A percentile compares a stretch with the other conserved stretches of the same genome.
Conservation (phyloP, 2,329 filamentous ascomycete species). For the Tolypocladium tropicale region DNA sequence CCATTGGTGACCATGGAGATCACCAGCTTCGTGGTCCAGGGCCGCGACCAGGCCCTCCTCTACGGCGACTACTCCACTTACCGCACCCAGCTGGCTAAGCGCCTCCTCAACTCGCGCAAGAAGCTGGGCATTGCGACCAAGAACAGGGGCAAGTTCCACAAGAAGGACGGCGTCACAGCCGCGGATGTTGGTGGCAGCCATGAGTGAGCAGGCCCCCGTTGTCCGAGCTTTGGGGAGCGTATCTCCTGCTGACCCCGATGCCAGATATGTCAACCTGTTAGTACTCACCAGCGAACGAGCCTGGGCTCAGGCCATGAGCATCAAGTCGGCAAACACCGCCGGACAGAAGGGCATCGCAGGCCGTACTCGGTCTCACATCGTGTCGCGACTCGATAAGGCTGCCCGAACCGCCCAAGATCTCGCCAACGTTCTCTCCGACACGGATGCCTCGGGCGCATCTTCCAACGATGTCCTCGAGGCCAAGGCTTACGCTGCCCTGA, state of each 20-base stretch:
- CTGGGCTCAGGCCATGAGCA: constrained; percentile 92
- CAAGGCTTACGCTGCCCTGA: constrained; percentile 67
- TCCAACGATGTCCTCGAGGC: constrained; percentile 72
- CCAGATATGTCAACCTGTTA: constrained; percentile 66
- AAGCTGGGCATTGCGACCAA: constrained; percentile 75
- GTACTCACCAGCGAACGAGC: constrained; percentile 82
- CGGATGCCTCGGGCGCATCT: constrained; percentile 52
- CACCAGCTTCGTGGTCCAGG: constrained; percentile 70
- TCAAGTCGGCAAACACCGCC: constrained; percentile 73
- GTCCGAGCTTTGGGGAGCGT: neutral
- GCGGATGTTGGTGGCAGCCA: constrained; percentile 64
- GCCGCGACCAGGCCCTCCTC: constrained; percentile 73
- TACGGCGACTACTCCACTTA: constrained; percentile 86
- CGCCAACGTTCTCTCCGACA: constrained; percentile 54
- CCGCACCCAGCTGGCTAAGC: constrained; percentile 66
- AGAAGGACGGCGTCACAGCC: constrained; percentile 59
- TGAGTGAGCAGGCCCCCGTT: constrained; percentile 46
- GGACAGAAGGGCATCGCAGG: constrained; percentile 73
- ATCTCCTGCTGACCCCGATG: neutral
- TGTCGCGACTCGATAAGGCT: constrained; percentile 78
- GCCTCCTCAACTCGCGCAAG: constrained; percentile 73
- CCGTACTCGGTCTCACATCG: constrained; percentile 74
- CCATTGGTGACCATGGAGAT: constrained; percentile 60
- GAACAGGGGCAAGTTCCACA: constrained; percentile 76
- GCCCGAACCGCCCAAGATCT: constrained; percentile 59